Conservation (phyloP, 2,329 filamentous ascomycete genomes). For the Emericellopsis atlantica region DNA sequence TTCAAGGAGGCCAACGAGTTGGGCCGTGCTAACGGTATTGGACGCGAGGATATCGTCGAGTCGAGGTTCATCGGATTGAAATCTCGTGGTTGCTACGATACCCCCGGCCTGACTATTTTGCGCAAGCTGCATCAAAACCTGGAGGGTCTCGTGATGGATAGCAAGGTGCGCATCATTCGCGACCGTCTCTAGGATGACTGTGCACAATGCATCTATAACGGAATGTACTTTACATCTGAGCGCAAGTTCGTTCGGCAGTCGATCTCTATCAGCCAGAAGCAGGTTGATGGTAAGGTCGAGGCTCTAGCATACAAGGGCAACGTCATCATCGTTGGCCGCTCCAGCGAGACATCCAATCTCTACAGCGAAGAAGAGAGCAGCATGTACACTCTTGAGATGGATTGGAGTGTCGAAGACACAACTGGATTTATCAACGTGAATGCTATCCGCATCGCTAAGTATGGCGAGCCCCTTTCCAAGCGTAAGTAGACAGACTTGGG, state of each 20-base stretch:
- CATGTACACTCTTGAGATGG: constrained; percentile 33
- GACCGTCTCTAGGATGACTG: constrained; percentile 35
- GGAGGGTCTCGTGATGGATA: constrained; percentile 44
- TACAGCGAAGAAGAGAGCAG: constrained; percentile 34
- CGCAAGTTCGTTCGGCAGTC: constrained; percentile 46
- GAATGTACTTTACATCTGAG: constrained; percentile 37
- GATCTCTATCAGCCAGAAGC: constrained; percentile 45
- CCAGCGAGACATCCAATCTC: constrained; percentile 31
- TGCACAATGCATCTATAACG: constrained; percentile 20
- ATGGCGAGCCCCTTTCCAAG: constrained; percentile 7
- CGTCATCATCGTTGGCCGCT: constrained; percentile 31
- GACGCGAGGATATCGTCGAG: constrained; percentile 10
- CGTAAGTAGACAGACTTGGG: too few species aligned
- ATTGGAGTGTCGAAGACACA: constrained; percentile 43
- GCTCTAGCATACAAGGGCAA: constrained; percentile 30
- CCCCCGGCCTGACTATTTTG: constrained; percentile 8
- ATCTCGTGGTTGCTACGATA: neutral
- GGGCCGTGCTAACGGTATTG: constrained; percentile 18
- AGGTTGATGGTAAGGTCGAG: constrained; percentile 18
- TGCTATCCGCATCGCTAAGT: constrained; percentile 48
- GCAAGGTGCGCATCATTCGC: constrained; percentile 37
- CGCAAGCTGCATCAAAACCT: constrained; percentile 21
- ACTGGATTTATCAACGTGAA: constrained; percentile 56
- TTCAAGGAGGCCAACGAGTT: constrained; percentile 52
- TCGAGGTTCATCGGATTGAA: constrained; percentile 4